Base-by-base conservation (phyloP, 306 rosid species). In the Comarum palustre region DNA sequence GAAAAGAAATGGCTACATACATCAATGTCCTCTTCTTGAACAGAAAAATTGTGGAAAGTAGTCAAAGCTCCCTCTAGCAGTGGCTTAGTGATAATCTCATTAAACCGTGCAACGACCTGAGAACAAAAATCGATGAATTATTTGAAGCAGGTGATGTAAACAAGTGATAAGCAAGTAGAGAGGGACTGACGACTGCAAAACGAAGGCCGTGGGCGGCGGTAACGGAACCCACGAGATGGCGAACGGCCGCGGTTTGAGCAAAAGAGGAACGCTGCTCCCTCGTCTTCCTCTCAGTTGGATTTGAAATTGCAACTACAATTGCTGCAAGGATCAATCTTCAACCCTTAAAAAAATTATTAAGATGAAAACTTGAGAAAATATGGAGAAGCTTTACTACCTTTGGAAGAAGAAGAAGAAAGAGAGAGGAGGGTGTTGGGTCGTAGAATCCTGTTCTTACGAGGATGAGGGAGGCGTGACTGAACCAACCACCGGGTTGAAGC, bases 91-190 rank as follows among this genome's bases (percentile, higher is more conserved):
- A 94, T 55, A 3, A 91, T 88, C 85, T 94, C 99, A 82, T 91
- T 94, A 80, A 94, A 94, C 75, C 97, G 89, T 3, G 97, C 95
- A 48, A 91, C 96, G 77, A 91, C 99, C 99, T 93, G 17, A 48
- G 62, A 32, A 59, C 63, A 66, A 64, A 25, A 50, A 52, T 34
- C 19, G 72, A 60, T 75, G 54, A 70, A 47, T 38, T 46, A 78
- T 61, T 55, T 55, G 41, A 42, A 73, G 31, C 31, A 29, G 39
- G 5, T 34, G 39, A 34, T 34, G 7, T 6, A 34, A 34, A 5
- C 39, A 5, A 34, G 0, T 5, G 6, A 6, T 5, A 5, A 34
- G 39, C 34, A 73, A 68, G 38, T 16, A 57, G 66, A 29, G 22
- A 31, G 36, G 0, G 2, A 79, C 82, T 75, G 63, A 94, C 98